Evolutionary conservation across 2,329 filamentous ascomycete species (phyloP).

Genomic region (Fusarium sp.): DNA sequence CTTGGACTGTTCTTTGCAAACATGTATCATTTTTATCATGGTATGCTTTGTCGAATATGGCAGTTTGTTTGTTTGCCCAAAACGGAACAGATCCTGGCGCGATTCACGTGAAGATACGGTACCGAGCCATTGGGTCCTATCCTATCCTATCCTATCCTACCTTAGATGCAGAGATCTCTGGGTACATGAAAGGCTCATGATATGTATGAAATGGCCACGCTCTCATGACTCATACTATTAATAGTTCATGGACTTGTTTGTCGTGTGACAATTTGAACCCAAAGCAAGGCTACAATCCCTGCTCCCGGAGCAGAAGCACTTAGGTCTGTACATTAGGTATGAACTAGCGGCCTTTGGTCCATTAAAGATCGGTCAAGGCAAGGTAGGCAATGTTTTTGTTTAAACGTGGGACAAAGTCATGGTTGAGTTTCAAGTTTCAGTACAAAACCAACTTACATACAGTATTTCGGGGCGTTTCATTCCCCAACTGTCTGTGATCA

Average conservation of each 20-base stretch:
- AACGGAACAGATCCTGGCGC: not conserved
- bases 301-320: conserved; percentile 4
- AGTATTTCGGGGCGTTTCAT: not conserved
- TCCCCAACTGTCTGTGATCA: not conserved
- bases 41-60: not conserved
- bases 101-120: conserved; percentile 6
- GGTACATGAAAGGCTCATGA: not conserved
- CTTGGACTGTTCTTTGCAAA: conserved; percentile 1
- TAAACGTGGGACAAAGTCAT: conserved; percentile 9
- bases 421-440: not conserved
- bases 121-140: not conserved
- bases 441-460: not conserved
- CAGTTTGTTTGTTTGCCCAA: not conserved
- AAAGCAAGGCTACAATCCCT: conserved; percentile 24
- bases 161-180: not conserved
- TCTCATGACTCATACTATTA: not conserved
- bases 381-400: not conserved
- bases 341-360: not conserved
- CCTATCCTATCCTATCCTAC: not conserved
- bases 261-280: not conserved
- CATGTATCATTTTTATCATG: conserved; percentile 8
- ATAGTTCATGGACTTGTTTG: not conserved
- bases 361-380: conserved; percentile 3
- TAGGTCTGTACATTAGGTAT: not conserved
- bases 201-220: not conserved